These are phyloP conservation scores for Auriscalpium orientale DNA, from an alignment of 768 basidiomycete species.

Conservation along the genomic window DNA sequence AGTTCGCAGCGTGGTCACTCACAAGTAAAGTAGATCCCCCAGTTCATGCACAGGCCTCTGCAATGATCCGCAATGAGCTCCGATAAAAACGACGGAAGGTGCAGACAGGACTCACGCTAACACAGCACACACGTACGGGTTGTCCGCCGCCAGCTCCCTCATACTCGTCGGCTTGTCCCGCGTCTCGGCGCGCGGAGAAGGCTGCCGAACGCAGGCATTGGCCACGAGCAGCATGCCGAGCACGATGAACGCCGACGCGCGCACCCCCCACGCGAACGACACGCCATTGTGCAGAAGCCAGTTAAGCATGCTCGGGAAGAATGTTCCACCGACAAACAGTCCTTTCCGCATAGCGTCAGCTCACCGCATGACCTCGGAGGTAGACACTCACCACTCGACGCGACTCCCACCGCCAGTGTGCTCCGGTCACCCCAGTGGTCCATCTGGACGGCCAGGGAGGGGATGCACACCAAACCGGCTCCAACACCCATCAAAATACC, in stretches of 20 bases:
- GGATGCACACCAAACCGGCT: conserved; percentile 37
- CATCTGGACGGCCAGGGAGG: too few species aligned
- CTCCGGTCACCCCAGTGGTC: too few species aligned
- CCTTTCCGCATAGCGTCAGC: conserved; percentile 13
- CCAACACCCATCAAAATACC: conserved; percentile 44
- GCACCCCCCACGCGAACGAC: conserved; percentile 37
- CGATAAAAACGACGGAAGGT: too few species aligned
- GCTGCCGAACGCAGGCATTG: conserved; percentile 18
- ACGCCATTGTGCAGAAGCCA: conserved; percentile 18
- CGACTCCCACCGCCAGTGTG: too few species aligned
- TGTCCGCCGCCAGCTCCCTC: conserved; percentile 9
- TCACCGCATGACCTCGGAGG: neutral
- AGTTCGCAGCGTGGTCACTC: conserved; percentile 12
- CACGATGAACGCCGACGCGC: conserved; percentile 19
- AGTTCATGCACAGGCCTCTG: conserved; percentile 8
- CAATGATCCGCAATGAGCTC: too few species aligned
- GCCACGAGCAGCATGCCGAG: conserved; percentile 16
- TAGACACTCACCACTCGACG: conserved; percentile 28
- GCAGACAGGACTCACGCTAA: conserved; percentile 7
- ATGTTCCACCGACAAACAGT: conserved; percentile 24
- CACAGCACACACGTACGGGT: conserved; percentile 13
- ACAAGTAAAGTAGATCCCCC: conserved; percentile 19
- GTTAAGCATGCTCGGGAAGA: conserved; percentile 30
- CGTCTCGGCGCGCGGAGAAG: conserved; percentile 1
- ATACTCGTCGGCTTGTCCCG: conserved; percentile 1